phyloP scores from a whole-genome alignment of 1,284 basidiomycete genomes.

The Sporisorium reilianum region DNA sequence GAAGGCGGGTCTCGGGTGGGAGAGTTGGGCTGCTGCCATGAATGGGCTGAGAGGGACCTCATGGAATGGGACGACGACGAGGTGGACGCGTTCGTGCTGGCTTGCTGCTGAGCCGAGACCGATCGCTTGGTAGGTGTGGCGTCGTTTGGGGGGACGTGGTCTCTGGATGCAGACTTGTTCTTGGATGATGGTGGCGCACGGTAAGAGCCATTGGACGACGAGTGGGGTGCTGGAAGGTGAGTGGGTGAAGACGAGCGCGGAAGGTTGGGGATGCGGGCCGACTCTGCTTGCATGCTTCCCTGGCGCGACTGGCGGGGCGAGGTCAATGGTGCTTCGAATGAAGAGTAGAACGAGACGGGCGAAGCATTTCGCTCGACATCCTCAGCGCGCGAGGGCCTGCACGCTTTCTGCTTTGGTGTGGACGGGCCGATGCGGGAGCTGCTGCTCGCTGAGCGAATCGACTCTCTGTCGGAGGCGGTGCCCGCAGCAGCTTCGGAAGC shows the following conservation, averaged over 20 bases:
- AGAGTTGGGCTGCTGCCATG: neutral
- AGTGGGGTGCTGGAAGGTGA: slow-evolving; percentile 1
- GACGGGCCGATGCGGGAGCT: slow-evolving; percentile 28
- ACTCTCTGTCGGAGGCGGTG: slow-evolving; percentile 25
- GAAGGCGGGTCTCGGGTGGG: slow-evolving; percentile 2
- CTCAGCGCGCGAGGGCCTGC: slow-evolving; percentile 15
- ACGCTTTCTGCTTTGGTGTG: slow-evolving; percentile 21
- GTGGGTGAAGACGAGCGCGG: slow-evolving; percentile 5
- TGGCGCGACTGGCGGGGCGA: slow-evolving; percentile 31
- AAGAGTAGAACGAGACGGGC: slow-evolving; percentile 45
- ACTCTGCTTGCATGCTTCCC: slow-evolving; percentile 19
- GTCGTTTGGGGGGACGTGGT: neutral
- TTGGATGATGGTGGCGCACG: slow-evolving; percentile 5
- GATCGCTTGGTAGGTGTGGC: slow-evolving; percentile 7
- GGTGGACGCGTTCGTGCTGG: neutral
- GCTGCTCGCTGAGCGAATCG: slow-evolving; percentile 34
- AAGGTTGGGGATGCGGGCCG: neutral
- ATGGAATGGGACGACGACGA: slow-evolving; percentile 1
- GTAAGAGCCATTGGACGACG: neutral
- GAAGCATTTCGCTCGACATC: slow-evolving; percentile 26
- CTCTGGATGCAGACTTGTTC: neutral
- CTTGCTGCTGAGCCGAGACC: neutral
- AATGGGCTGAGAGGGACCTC: neutral
- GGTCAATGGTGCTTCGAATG: slow-evolving; percentile 20
- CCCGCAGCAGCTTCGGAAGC: slow-evolving; percentile 29